Evolutionary conservation across 164 flowering plant species (phyloP).

Genomic region (Magnolia kwangsiensis): DNA sequence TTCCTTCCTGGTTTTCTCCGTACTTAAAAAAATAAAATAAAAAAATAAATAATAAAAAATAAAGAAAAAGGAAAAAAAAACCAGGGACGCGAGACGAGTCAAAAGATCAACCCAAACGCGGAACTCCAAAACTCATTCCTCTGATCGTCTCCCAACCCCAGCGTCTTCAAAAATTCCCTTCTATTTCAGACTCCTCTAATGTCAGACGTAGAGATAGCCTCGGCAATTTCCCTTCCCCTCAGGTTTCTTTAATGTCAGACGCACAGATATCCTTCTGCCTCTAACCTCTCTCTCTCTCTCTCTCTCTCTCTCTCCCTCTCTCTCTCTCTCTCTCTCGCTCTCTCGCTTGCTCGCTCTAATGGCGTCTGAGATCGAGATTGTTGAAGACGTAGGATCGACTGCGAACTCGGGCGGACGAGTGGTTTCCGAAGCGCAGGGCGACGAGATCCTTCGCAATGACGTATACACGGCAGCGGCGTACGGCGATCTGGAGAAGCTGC

Average conservation of each 20-base stretch:
- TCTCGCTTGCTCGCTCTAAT: neutral
- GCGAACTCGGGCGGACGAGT: slow-evolving; percentile 13
- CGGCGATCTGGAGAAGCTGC: slow-evolving; percentile 91
- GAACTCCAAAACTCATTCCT: neutral
- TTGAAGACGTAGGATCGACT: slow-evolving; percentile 46
- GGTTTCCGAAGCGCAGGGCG: neutral
- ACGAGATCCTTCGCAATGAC: slow-evolving; percentile 63
- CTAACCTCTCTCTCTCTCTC: neutral
- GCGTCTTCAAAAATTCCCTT: too few relatives aligned
- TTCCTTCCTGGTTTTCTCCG: neutral
- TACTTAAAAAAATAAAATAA: neutral
- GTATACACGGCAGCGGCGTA: slow-evolving; percentile 93
- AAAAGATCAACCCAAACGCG: neutral
- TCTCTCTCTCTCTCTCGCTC: neutral
- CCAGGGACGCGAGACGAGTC: neutral
- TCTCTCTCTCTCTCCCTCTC: neutral
- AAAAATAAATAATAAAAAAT: too few relatives aligned
- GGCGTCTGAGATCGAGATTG: slow-evolving; percentile 69
- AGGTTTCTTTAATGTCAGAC: too few relatives aligned
- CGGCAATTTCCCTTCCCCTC: too few relatives aligned
- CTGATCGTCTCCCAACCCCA: neutral
- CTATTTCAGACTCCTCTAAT: too few relatives aligned
- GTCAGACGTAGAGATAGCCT: too few relatives aligned
- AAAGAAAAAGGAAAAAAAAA: neutral
- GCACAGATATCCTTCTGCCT: neutral